Percentiles rank a stretch among this genome's conserved stretches.
These are phyloP conservation scores for Dipodascus geniculatus DNA, from an alignment of 805 yeast species.

Conservation along the genomic window DNA sequence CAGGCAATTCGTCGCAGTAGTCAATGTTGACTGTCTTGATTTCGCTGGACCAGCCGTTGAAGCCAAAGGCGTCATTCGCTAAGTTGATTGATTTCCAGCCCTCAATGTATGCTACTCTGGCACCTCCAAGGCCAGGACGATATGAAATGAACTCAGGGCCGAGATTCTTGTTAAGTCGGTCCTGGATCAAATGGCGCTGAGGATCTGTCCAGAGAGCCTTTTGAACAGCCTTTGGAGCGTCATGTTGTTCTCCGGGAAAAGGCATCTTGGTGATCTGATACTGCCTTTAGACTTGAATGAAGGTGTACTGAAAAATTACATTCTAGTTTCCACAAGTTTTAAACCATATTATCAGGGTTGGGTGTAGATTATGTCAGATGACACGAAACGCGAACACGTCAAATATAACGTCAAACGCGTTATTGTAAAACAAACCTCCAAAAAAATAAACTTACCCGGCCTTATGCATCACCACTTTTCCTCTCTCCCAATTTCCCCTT, in stretches of 20 bases:
- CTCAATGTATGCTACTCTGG: conserved; percentile 48
- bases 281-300: too few relatives aligned
- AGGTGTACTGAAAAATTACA: too few relatives aligned
- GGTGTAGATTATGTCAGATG: background rate
- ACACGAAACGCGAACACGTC: too few relatives aligned
- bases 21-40: conserved; percentile 46
- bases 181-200: background rate
- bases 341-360: background rate
- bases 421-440: too few relatives aligned
- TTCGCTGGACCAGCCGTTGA: conserved; percentile 68
- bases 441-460: too few relatives aligned
- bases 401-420: too few relatives aligned
- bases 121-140: conserved; percentile 49
- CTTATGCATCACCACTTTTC: too few relatives aligned
- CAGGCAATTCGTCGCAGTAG: conserved; percentile 24
- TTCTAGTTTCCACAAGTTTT: too few relatives aligned
- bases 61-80: conserved; percentile 70
- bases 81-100: conserved; percentile 62
- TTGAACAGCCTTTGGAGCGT: background rate
- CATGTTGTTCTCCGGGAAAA: conserved; percentile 2
- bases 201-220: background rate
- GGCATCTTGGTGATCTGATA: background rate
- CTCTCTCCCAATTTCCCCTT: too few relatives aligned
- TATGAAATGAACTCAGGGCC: conserved; percentile 32
- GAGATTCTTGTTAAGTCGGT: conserved; percentile 8